Percentiles rank a stretch among this genome's conserved stretches.
Evolutionary conservation across 2,329 filamentous ascomycete genomes (phyloP).

Genomic region (Aspergillus phoenicis): DNA sequence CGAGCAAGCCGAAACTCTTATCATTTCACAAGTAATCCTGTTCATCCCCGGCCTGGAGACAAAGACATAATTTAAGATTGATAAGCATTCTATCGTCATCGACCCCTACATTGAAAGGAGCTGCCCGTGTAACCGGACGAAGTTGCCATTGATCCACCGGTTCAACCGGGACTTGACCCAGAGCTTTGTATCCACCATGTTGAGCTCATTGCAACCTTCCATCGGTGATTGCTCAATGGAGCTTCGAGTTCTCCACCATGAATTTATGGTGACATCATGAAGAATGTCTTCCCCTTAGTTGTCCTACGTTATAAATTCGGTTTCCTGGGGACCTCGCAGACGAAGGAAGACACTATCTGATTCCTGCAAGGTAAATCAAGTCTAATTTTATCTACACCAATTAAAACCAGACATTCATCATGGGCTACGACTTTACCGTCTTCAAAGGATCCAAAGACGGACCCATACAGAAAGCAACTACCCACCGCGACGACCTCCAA

Average conservation of each 20-base stretch:
- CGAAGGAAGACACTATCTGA: no score
- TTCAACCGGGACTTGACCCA: neutral
- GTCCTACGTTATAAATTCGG: neutral
- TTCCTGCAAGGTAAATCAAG: neutral
- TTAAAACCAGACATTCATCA: neutral
- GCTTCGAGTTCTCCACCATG: neutral
- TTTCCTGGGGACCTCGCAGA: neutral
- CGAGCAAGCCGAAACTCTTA: no score
- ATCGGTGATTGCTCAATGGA: neutral
- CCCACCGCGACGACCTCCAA: slow-evolving; percentile 42
- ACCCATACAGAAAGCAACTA: slow-evolving; percentile 55
- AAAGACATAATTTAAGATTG: no score
- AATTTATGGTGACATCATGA: neutral
- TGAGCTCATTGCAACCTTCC: neutral
- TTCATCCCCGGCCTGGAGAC: no score
- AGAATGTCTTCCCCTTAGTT: neutral
- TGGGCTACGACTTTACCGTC: slow-evolving; percentile 55
- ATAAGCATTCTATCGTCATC: no score
- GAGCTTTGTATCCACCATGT: neutral
- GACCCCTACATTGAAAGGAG: neutral
- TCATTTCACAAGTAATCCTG: no score
- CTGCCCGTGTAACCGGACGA: neutral
- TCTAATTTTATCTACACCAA: neutral
- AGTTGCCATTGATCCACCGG: neutral
- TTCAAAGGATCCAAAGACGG: slow-evolving; percentile 65